phyloP scores from a whole-genome alignment of 352 stramenopile species.

The Phytopythium ostracodes region DNA sequence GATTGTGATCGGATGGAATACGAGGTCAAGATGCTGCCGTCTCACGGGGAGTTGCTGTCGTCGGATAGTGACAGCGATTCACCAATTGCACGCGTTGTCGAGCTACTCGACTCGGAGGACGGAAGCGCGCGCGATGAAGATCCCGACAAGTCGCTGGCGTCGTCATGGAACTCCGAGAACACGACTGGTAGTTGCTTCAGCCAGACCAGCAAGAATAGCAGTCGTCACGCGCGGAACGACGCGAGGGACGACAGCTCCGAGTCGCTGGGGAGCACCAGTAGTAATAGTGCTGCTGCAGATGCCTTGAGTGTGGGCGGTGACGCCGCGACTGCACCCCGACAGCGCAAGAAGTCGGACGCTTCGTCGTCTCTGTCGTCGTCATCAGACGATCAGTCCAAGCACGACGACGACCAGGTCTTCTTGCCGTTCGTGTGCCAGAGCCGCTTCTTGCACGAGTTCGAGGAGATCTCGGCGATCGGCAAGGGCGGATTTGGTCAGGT shows the following conservation, averaged over 20 bases:
- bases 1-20: slow-evolving; percentile 20
- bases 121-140: slow-evolving; percentile 16
- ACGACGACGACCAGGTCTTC: slow-evolving; percentile 61
- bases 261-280: slow-evolving; percentile 7
- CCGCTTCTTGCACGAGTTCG: slow-evolving; percentile 82
- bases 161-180: slow-evolving; percentile 30
- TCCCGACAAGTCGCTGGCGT: slow-evolving; percentile 29
- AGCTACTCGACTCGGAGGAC: slow-evolving; percentile 30
- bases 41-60: slow-evolving; percentile 14
- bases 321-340: slow-evolving; percentile 6
- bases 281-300: slow-evolving; percentile 10
- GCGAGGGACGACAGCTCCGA: slow-evolving; percentile 10
- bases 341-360: slow-evolving; percentile 39
- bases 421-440: slow-evolving; percentile 84
- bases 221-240: not conserved
- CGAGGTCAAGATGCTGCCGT: slow-evolving; percentile 24
- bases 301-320: slow-evolving; percentile 9
- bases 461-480: slow-evolving; percentile 84
- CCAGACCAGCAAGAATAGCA: slow-evolving; percentile 22
- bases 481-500: slow-evolving; percentile 94
- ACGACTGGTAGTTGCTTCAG: slow-evolving; percentile 38
- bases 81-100: slow-evolving; percentile 22
- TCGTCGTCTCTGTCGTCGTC: slow-evolving; percentile 52
- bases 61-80: slow-evolving; percentile 18
- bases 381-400: slow-evolving; percentile 7